These are phyloP conservation scores for Chlorophyllum brunneum DNA, from an alignment of 768 basidiomycete species.

Conservation along the genomic window DNA sequence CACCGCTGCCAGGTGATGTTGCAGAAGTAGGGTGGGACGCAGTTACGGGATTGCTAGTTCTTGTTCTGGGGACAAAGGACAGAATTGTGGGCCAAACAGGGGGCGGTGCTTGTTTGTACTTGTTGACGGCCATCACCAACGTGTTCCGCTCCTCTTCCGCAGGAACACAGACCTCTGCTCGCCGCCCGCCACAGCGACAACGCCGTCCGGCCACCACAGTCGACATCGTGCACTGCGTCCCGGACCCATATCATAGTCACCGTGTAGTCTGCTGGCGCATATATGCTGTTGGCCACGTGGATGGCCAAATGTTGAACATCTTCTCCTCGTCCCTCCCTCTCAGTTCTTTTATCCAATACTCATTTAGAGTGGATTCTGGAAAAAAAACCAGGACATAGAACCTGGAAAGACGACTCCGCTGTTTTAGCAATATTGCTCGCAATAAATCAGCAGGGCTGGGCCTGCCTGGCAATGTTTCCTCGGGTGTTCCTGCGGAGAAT, in stretches of 20 bases:
- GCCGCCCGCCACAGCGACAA: not conserved
- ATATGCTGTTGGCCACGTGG: not conserved
- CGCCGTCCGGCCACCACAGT: not conserved
- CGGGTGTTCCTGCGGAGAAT: not conserved
- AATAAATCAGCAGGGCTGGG: not conserved
- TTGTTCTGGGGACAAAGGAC: constrained; percentile 17
- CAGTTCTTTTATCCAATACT: not conserved
- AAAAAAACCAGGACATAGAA: not conserved
- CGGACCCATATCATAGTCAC: not conserved
- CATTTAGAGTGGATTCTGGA: not conserved
- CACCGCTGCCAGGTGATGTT: constrained; percentile 6
- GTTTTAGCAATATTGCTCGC: not conserved
- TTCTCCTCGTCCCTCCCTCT: not conserved
- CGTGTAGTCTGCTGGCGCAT: not conserved
- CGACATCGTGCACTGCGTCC: not conserved
- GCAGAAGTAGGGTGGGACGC: not conserved
- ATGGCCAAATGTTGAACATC: not conserved
- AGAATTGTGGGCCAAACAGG: constrained; percentile 14
- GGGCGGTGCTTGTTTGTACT: constrained; percentile 27
- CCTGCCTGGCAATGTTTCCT: not conserved
- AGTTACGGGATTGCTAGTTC: constrained; percentile 10
- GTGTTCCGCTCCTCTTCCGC: constrained; percentile 5
- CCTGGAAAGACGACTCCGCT: not conserved
- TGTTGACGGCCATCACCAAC: constrained; percentile 13
- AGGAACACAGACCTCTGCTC: not conserved